A percentile compares a stretch with the other conserved stretches of the same genome.
Conservation (phyloP, 495 filamentous ascomycete species). For the Astrocystis sublimbata region DNA sequence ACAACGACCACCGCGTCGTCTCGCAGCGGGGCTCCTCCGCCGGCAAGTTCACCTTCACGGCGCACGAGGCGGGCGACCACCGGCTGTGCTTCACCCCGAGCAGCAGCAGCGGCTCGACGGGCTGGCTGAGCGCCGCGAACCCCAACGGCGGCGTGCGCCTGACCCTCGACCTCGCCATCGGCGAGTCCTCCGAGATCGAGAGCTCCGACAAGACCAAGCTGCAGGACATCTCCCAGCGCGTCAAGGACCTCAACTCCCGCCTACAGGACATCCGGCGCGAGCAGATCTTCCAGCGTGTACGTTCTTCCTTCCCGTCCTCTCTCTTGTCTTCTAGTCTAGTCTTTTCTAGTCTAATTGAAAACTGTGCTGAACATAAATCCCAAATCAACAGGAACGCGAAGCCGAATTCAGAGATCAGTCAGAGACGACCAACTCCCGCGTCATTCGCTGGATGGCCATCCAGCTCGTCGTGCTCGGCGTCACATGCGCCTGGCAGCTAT, state of each 20-base stretch:
- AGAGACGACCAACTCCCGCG: conserved; percentile 87
- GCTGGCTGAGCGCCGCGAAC: conserved; percentile 67
- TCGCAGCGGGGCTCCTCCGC: conserved; percentile 72
- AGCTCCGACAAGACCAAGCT: conserved; percentile 93
- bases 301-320: conserved; percentile 34
- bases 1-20: conserved; percentile 96
- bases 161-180: conserved; percentile 89
- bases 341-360: too few species aligned
- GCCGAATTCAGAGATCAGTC: conserved; percentile 98
- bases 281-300: conserved; percentile 93
- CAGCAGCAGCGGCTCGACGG: conserved; percentile 56
- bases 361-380: too few species aligned
- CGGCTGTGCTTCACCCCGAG: conserved; percentile 88
- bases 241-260: conserved; percentile 85
- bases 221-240: conserved; percentile 82
- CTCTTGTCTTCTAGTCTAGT: background rate
- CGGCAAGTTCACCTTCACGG: conserved; percentile 94
- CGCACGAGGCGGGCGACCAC: conserved; percentile 91
- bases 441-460: conserved; percentile 90
- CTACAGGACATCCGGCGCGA: conserved; percentile 89
- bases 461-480: conserved; percentile 85
- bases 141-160: conserved; percentile 76
- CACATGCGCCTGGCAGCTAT: conserved; percentile 96
- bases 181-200: conserved; percentile 93
- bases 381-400: conserved; percentile 85